Evolutionary conservation across 768 basidiomycete species (phyloP).

Genomic region (Suillus bovinus): DNA sequence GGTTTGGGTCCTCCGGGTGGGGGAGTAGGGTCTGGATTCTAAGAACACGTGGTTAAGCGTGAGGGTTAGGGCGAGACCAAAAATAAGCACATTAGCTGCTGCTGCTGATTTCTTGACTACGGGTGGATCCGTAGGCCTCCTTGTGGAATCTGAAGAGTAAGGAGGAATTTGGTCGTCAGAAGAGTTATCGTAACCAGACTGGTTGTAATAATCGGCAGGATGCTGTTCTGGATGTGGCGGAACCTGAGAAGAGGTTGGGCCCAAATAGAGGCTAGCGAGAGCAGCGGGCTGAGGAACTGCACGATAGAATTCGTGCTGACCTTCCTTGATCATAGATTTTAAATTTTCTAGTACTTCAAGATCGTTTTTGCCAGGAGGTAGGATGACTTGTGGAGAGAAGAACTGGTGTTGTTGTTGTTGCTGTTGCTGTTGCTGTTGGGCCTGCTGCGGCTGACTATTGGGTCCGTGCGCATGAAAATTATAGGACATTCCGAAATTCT

Average conservation of each 20-base stretch:
- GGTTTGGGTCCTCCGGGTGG: slow-evolving; percentile 28
- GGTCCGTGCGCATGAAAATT: slow-evolving; percentile 33
- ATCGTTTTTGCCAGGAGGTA: slow-evolving; percentile 61
- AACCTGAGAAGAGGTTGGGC: slow-evolving; percentile 39
- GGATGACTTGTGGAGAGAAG: slow-evolving; percentile 26
- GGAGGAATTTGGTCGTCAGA: slow-evolving; percentile 16
- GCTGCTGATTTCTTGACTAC: slow-evolving; percentile 14
- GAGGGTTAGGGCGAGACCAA: slow-evolving; percentile 8
- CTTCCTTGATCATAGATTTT: slow-evolving; percentile 68
- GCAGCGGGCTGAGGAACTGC: slow-evolving; percentile 64
- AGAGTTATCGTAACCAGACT: slow-evolving; percentile 12
- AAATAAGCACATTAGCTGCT: slow-evolving; percentile 34
- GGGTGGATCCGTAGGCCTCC: slow-evolving; percentile 20
- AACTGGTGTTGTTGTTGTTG: slow-evolving; percentile 28
- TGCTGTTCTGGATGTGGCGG: slow-evolving; percentile 39
- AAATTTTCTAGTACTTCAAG: slow-evolving; percentile 75
- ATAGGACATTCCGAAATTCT: slow-evolving; percentile 42
- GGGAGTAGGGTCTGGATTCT: slow-evolving; percentile 24
- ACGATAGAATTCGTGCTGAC: slow-evolving; percentile 72
- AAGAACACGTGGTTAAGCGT: slow-evolving; percentile 12
- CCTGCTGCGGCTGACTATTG: slow-evolving; percentile 1
- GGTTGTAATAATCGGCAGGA: slow-evolving; percentile 22
- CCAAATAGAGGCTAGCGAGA: slow-evolving; percentile 65
- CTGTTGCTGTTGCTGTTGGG: slow-evolving; percentile 19
- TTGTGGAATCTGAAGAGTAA: slow-evolving; percentile 25